These are phyloP conservation scores for Solanum chilense DNA, from an alignment of 257 asterid species.

Conservation along the genomic window DNA sequence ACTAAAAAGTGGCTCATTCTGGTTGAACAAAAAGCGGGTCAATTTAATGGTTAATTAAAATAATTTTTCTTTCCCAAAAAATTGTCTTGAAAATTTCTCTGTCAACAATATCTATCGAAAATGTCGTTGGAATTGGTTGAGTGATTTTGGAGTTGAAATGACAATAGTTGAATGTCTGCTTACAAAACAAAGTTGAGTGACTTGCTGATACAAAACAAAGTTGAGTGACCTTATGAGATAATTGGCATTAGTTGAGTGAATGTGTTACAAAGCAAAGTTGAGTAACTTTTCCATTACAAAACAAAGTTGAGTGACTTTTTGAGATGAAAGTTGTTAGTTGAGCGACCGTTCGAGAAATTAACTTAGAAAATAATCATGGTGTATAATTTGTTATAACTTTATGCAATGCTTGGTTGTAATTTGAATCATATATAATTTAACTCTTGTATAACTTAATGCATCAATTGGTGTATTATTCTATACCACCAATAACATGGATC, in stretches of 20 bases:
- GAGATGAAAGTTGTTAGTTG: background rate
- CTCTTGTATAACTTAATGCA: background rate
- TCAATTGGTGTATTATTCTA: background rate
- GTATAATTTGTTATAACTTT: background rate
- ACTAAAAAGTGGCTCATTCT: background rate
- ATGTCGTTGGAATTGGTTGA: background rate
- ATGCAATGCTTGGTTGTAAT: background rate
- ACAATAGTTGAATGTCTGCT: background rate
- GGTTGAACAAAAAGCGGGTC: background rate
- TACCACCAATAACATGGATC: background rate
- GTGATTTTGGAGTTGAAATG: background rate
- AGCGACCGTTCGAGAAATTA: background rate
- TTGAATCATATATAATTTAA: background rate
- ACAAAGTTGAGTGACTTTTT: too few species aligned
- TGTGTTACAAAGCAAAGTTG: background rate
- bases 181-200: background rate
- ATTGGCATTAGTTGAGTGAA: background rate
- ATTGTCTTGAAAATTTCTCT: background rate
- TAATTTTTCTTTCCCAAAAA: background rate
- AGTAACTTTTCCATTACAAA: background rate
- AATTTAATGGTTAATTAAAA: background rate
- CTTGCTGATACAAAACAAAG: background rate
- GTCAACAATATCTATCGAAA: background rate
- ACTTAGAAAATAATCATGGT: background rate
- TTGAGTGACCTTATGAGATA: background rate